Conservation (phyloP, 2,329 filamentous ascomycete genomes). For the Fusarium keratoplasticum region DNA sequence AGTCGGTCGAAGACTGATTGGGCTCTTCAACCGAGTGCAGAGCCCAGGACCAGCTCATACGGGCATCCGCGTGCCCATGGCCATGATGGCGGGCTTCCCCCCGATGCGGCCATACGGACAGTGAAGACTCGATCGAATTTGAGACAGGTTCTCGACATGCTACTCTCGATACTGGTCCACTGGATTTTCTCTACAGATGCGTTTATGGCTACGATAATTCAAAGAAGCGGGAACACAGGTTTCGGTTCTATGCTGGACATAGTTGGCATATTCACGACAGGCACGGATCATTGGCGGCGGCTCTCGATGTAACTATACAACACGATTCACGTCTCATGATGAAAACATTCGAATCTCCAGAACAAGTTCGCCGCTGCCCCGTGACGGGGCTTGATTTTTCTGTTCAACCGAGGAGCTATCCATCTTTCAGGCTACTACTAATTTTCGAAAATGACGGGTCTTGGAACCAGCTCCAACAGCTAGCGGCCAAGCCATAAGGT, state of each 20-base stretch:
- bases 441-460: not conserved
- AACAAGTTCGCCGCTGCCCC: not conserved
- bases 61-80: slow-evolving; percentile 47
- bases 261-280: slow-evolving; percentile 26
- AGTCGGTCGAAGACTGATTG: slow-evolving; percentile 80
- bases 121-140: slow-evolving; percentile 16
- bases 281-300: slow-evolving; percentile 14
- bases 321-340: slow-evolving; percentile 33
- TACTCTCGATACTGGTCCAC: slow-evolving; percentile 12
- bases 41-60: slow-evolving; percentile 50
- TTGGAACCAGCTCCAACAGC: not conserved
- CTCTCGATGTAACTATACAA: slow-evolving; percentile 30
- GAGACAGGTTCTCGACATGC: slow-evolving; percentile 23
- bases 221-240: slow-evolving; percentile 31
- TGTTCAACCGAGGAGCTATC: not conserved
- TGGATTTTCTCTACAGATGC: slow-evolving; percentile 9
- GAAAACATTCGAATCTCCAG: slow-evolving; percentile 16
- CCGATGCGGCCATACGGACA: slow-evolving; percentile 51
- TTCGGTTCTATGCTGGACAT: slow-evolving; percentile 41
- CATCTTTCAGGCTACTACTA: not conserved
- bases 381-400: not conserved
- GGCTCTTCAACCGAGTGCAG: slow-evolving; percentile 76
- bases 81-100: slow-evolving; percentile 53
- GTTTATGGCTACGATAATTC: slow-evolving; percentile 37
- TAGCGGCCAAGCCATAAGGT: not conserved